phyloP scores from a whole-genome alignment of 805 yeast genomes.

The Ogataea parapolymorpha region DNA sequence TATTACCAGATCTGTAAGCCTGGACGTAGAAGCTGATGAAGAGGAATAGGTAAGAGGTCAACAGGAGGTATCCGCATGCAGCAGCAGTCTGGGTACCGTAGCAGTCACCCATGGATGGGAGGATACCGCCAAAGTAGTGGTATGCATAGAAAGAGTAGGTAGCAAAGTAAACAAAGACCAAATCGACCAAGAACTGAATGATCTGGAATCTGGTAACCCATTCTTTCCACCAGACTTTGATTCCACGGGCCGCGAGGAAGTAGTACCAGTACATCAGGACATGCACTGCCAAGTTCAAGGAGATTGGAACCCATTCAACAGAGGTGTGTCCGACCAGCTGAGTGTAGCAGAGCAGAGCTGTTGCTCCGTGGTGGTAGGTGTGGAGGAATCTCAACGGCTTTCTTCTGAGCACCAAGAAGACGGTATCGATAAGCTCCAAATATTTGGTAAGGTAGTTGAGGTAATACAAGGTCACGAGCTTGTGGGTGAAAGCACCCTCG shows the following conservation, averaged over 20 bases:
- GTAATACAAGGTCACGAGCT: constrained; percentile 80
- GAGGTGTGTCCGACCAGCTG: constrained; percentile 88
- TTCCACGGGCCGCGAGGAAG: constrained; percentile 87
- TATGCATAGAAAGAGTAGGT: constrained; percentile 85
- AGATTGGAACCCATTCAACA: constrained; percentile 92
- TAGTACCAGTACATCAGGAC: constrained; percentile 98
- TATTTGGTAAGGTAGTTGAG: constrained; percentile 88
- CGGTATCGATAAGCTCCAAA: constrained; percentile 85
- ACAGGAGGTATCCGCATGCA: constrained; percentile 80
- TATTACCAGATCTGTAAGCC: constrained; percentile 59
- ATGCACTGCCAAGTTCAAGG: constrained; percentile 86
- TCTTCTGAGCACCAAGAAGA: constrained; percentile 86
- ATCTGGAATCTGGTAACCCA: constrained; percentile 98
- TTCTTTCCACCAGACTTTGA: constrained; percentile 98
- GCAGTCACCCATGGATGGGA: constrained; percentile 84
- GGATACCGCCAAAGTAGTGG: constrained; percentile 52
- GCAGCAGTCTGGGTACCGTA: constrained; percentile 94
- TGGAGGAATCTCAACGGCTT: constrained; percentile 91
- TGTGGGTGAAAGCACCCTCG: constrained; percentile 75
- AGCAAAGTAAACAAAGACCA: constrained; percentile 89
- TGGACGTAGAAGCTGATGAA: constrained; percentile 91
- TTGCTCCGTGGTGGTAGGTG: constrained; percentile 97
- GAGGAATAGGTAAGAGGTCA: constrained; percentile 83
- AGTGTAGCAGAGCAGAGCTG: constrained; percentile 90
- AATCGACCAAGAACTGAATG: constrained; percentile 85